These are phyloP conservation scores for Microstroma glucosiphilum DNA, from an alignment of 1,284 basidiomycete genomes.

Conservation along the genomic window DNA sequence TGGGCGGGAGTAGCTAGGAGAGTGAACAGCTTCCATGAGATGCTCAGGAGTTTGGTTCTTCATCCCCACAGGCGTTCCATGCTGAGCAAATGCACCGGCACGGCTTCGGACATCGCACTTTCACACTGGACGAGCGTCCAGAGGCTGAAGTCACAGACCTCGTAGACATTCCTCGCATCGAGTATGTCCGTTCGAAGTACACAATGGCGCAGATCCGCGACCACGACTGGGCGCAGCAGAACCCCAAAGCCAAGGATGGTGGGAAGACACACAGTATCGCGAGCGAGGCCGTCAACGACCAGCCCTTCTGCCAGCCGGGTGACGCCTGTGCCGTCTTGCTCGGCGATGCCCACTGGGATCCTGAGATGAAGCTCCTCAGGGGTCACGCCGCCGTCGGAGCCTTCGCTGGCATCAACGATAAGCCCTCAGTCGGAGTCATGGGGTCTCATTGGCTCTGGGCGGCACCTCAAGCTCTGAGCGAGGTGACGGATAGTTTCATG, in stretches of 20 bases:
- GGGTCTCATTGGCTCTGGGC: constrained; percentile 35
- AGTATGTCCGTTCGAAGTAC: constrained; percentile 21
- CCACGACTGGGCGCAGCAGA: constrained; percentile 30
- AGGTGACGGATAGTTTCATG: constrained; percentile 22
- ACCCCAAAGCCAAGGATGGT: constrained; percentile 20
- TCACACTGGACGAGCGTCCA: constrained; percentile 17
- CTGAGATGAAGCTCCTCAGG: constrained; percentile 24
- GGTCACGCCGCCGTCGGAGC: constrained; percentile 29
- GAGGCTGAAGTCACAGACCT: constrained; percentile 10
- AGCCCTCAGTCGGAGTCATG: constrained; percentile 26
- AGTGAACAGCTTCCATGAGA: too few relatives aligned
- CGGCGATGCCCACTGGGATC: constrained; percentile 26
- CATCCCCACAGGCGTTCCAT: constrained; percentile 31
- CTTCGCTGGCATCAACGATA: constrained; percentile 14
- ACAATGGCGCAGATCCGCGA: constrained; percentile 27
- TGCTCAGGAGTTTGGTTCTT: too few relatives aligned
- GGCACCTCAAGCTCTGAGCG: constrained; percentile 19
- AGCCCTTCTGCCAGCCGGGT: neutral
- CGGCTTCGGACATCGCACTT: constrained; percentile 25
- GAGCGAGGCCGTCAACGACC: constrained; percentile 16
- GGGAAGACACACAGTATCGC: constrained; percentile 30
- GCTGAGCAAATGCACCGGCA: constrained; percentile 34
- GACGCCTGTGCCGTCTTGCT: constrained; percentile 23
- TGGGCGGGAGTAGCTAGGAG: too few relatives aligned
- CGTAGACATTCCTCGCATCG: constrained; percentile 20